These are phyloP conservation scores for Coemansia reversa DNA, from an alignment of 192 early-diverging fungal species.

Conservation along the genomic window DNA sequence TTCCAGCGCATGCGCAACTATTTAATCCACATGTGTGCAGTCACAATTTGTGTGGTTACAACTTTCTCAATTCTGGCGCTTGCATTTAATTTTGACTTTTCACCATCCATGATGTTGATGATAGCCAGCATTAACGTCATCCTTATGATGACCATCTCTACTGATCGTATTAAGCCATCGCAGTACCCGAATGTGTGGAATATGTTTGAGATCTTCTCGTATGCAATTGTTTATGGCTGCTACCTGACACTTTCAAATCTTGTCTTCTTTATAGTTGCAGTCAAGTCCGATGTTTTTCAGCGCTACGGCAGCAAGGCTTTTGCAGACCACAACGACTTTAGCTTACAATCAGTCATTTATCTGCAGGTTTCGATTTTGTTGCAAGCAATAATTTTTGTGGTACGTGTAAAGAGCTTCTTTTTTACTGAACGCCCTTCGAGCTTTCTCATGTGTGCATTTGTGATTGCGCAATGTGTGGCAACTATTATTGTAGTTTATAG, in stretches of 20 bases:
- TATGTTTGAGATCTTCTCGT: slow-evolving; percentile 79
- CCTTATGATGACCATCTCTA: slow-evolving; percentile 88
- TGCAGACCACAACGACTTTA: slow-evolving; percentile 61
- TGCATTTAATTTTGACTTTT: slow-evolving; percentile 79
- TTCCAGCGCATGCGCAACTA: slow-evolving; percentile 96
- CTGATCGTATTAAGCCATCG: slow-evolving; percentile 79
- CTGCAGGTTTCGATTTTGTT: slow-evolving; percentile 75
- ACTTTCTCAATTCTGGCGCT: slow-evolving; percentile 69
- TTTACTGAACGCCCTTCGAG: slow-evolving; percentile 69
- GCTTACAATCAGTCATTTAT: slow-evolving; percentile 75
- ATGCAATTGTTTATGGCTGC: slow-evolving; percentile 83
- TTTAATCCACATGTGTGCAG: slow-evolving; percentile 87
- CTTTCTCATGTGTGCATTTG: slow-evolving; percentile 64
- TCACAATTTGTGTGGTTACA: slow-evolving; percentile 75
- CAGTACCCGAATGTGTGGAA: slow-evolving; percentile 85
- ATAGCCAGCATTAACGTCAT: slow-evolving; percentile 88
- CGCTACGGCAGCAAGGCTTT: slow-evolving; percentile 56
- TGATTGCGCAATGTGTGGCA: slow-evolving; percentile 68
- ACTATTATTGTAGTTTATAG: slow-evolving; percentile 76
- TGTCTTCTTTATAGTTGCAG: slow-evolving; percentile 64
- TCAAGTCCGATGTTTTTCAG: slow-evolving; percentile 66
- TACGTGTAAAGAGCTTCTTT: slow-evolving; percentile 72
- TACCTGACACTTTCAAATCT: slow-evolving; percentile 80
- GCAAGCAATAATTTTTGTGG: slow-evolving; percentile 76
- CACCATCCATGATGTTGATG: slow-evolving; percentile 80